Base-by-base conservation (phyloP, 495 filamentous ascomycete species). In the Glonium stellatum region DNA sequence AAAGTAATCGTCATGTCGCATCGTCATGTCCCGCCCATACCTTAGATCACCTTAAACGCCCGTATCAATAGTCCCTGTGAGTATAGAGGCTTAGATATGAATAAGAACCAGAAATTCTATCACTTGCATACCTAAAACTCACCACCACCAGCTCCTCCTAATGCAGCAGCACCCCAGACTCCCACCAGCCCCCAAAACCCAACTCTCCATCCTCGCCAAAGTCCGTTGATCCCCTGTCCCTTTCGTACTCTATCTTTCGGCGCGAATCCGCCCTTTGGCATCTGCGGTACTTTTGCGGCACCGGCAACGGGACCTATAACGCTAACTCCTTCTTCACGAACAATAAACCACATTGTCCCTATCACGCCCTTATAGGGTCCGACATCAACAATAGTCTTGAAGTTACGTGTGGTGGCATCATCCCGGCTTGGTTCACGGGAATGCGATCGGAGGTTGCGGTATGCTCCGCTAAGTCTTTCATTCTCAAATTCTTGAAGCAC, bases 121-220 rank as follows among this genome's bases (percentile, higher is more conserved):
- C 27, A 31, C 27, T 31, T 6, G 6, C 27, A 31, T 6, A 31
- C 23, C 19, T 60, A 84, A 63, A 84, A 84, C 64, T 82, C 81
- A 11, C 77, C 80, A 15, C 75, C 75, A 19, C 73, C 67, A 27
- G 62, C 70, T 19, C 67, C 72, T 13, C 86, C 85, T 36, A 89
- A 60, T 9, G 85, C 75, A 53, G 75, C 80, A 58, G 86, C 79
- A 22, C 87, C 85, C 90, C 92, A 92, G 22, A 95, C 82, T 19
- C 92, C 92, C 15, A 92, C 85, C 57, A 97, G 76, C 0, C 92
- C 92, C 93, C 93, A 97, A 81, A 95, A 89, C 10, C 91, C 91
- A 18, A 97, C 86, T 68, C 89, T 85, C 93, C 93, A 98, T 13
- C 93, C 93, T 49, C 93, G 80, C 79, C 89, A 96, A 13, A 98